Base-by-base conservation (phyloP, 2,329 filamentous ascomycete genomes). In the Aspergillus sp. region DNA sequence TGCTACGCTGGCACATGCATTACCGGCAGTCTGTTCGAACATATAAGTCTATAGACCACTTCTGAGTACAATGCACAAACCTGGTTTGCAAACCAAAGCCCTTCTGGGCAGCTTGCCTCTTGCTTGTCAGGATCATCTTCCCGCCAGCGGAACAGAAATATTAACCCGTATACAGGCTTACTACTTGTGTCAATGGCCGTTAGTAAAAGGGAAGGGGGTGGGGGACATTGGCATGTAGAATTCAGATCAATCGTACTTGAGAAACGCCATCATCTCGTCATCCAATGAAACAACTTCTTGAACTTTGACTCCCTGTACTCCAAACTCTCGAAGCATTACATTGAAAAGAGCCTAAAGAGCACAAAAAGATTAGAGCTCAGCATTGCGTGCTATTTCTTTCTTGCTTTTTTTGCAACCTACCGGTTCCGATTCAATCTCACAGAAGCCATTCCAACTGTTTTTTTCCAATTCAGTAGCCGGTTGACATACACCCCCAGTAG, bases 41-140 rank as follows among this genome's bases (percentile, higher is more conserved):
- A 28, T 29, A 39, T 46, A n/a, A 54, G 37, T 39, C n/a, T 33
- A 13, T 28, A 38, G 13, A 35, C 37, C 5, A 7, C 6, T 28
- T 27, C 12, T 7, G 19, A 36, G n/a, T 30, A 19, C 27, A 9
- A 28, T 28, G 8, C 26, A 56, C 69, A 13, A 61, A 88, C 85
- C 70, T 95, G 91, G 58, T 96, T 96, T 27, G 90, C 90, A 64
- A 96, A 97, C 91, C 93, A 98, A 12, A 97, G 73, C 28, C 81
- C 71, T 3, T 79, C 70, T 0, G 83, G 82, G 49, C 79, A 83
- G 48, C 63, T 74, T 36, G 69, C 72, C 48, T 77, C 72, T 44
- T 74, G 69, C 57, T 70, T 78, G 53, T 64, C 62, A 5, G 68
- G 62, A 43, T 81, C 75, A n/a, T 76, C 73, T 29, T 79, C 77